Conservation (phyloP, 495 filamentous ascomycete species). For the Cryomyces minteri region DNA sequence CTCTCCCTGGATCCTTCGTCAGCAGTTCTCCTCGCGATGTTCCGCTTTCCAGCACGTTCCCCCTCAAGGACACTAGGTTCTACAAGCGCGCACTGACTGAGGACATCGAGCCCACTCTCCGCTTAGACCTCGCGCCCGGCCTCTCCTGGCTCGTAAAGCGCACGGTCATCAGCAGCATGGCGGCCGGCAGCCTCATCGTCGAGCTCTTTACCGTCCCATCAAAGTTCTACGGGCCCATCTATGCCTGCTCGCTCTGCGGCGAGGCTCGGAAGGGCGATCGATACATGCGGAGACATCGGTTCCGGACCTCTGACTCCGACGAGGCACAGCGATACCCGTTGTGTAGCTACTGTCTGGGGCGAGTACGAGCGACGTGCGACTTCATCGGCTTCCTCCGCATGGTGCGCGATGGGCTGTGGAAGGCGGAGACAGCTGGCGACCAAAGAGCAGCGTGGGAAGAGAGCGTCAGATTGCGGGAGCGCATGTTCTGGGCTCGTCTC, state of each 20-base stretch:
- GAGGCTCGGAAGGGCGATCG: slow-evolving; percentile 51
- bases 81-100: slow-evolving; percentile 77
- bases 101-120: slow-evolving; percentile 85
- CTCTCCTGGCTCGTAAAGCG: slow-evolving; percentile 85
- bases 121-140: slow-evolving; percentile 74
- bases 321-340: slow-evolving; percentile 77
- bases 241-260: slow-evolving; percentile 77
- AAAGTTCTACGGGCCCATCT: slow-evolving; percentile 32
- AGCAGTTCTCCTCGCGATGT: slow-evolving; percentile 3
- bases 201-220: slow-evolving; percentile 54
- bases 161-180: slow-evolving; percentile 62
- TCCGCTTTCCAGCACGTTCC: slow-evolving; percentile 19
- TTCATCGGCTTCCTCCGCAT: slow-evolving; percentile 81
- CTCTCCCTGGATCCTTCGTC: slow-evolving; percentile 1
- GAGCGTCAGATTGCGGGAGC: slow-evolving; percentile 67
- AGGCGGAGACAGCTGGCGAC: slow-evolving; percentile 56
- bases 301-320: slow-evolving; percentile 70
- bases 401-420: slow-evolving; percentile 76
- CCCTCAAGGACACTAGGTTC: slow-evolving; percentile 78
- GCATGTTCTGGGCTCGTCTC: slow-evolving; percentile 91
- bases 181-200: slow-evolving; percentile 72
- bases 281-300: slow-evolving; percentile 67
- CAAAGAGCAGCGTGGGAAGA: slow-evolving; percentile 85
- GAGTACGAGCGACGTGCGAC: slow-evolving; percentile 78
- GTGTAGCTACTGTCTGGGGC: slow-evolving; percentile 67